Base-by-base conservation (phyloP, 495 filamentous ascomycete genomes). In the Glarea lozoyensis region DNA sequence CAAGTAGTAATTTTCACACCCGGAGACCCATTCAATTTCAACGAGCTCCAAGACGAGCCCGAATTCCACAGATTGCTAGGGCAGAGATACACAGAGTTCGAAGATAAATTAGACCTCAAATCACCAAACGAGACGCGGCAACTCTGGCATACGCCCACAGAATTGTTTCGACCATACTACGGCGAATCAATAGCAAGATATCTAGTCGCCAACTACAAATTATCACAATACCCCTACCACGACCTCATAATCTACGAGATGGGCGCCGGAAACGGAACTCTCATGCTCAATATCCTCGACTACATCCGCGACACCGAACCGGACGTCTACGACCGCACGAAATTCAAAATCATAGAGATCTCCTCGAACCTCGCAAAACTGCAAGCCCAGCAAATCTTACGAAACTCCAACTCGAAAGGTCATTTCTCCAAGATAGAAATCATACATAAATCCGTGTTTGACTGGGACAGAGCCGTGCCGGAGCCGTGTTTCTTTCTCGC, bases 191-290 rank as follows among this genome's bases (percentile, higher is more conserved):
- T 99, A 51, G 88, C 90, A 2, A 80, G 88, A 20, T 97, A 97
- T 56, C 76, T 99, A 4, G 75, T 97, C 40, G 79, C 84, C 41
- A 95, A 99, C 66, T 99, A 99, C 73, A 86, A 90, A 60, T 75
- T 95, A 55, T 85, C 84, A 19, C 76, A 87, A 17, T 96, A 89
- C 62, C 93, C 92, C 5, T 94, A 95, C 69, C 81, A 93, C 62
- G 92, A 99, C 66, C 76, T 99, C 37, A 86, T 93, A 47, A 94
- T 99, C 55, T 99, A 96, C 73, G 92, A 99, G 61, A 88, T 99
- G 78, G 92, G 92, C 16, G 92, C 92, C 36, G 92, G 92, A 43
- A 92, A 96, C 55, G 92, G 92, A 32, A 99, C 93, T 3, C 74
- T 99, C 54, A 99, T 99, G 92, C 70, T 88, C 51, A 97, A 99